Base-by-base conservation (phyloP, 305 asterid species). In the Coffea humblotiana region DNA sequence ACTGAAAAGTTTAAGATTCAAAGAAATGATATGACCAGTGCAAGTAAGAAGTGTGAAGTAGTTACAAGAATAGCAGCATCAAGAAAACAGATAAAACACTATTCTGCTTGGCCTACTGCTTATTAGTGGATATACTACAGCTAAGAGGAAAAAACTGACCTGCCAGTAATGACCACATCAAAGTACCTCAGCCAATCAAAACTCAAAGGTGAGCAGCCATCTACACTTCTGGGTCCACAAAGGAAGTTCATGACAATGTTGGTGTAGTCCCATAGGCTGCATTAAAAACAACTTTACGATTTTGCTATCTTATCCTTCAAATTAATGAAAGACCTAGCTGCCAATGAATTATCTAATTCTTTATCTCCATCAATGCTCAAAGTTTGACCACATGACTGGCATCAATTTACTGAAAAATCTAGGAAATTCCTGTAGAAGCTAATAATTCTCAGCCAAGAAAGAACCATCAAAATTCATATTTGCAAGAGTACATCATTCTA, bases 261-360 rank as follows among this genome's bases (percentile, higher is more conserved):
- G 76, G 99, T 92, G 77, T 94, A 96, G 88, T 96, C 99, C 99
- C 98, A 96, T 77, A 96, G 89, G 87, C 99, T 96, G 97, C 95
- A 90, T 61, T 68, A 79, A 80, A 58, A 58, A 74, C 43, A 40
- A 40, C 43, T 40, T 40, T 40, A 40, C 4, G 6, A 5, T 40
- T 40, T 40, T 40, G 5, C 43, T 40, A 40, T 40, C 43, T 40
- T 40, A 40, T 61, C 60, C 71, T 37, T 75, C 54, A 68, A 13
- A 56, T 68, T 25, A 63, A 78, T 71, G 14, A 21, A 58, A 71
- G 71, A 16, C 48, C 18, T 18, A 54, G 81, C 48, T 7, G 13
- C 3, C 10, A 71, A 37, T 14, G 48, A 29, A 3, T 16, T 52
- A n/a, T n/a, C 47, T 45, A n/a, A 15, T 45, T 16, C 12, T 45